These are phyloP conservation scores for Crithidia acanthocephali DNA, from an alignment of 208 protist genomes.

Conservation along the genomic window DNA sequence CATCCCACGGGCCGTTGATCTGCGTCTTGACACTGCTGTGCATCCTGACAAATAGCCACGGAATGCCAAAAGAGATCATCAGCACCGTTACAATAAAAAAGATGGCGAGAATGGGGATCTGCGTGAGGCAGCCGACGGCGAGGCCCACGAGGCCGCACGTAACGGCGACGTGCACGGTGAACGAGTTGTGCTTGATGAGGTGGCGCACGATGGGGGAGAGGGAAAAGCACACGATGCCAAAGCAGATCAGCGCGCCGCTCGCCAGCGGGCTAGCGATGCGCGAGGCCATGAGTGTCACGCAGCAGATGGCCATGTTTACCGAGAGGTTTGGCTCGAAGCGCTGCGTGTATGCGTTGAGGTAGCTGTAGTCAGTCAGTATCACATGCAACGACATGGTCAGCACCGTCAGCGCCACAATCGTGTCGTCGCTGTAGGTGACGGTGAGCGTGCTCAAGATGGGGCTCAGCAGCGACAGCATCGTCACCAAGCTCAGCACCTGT, in stretches of 20 bases:
- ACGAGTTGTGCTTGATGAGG: slow-evolving; percentile 58
- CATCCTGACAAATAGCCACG: slow-evolving; percentile 76
- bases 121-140: slow-evolving; percentile 53
- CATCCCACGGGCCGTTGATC: slow-evolving; percentile 93
- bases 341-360: slow-evolving; percentile 78
- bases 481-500: slow-evolving; percentile 59
- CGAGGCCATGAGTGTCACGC: slow-evolving; percentile 84
- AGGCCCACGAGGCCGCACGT: slow-evolving; percentile 71
- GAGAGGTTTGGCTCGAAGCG: slow-evolving; percentile 69
- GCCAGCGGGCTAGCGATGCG: slow-evolving; percentile 69
- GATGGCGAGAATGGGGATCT: slow-evolving; percentile 62
- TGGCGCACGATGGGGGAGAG: slow-evolving; percentile 83
- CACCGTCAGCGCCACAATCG: slow-evolving; percentile 86
- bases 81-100: slow-evolving; percentile 59
- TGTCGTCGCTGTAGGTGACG: slow-evolving; percentile 88
- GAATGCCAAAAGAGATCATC: slow-evolving; percentile 76
- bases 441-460: slow-evolving; percentile 87
- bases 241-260: slow-evolving; percentile 79
- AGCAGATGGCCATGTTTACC: slow-evolving; percentile 87
- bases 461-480: slow-evolving; percentile 71
- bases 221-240: slow-evolving; percentile 86
- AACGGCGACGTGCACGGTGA: slow-evolving; percentile 66
- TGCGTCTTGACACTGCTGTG: slow-evolving; percentile 85
- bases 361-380: slow-evolving; percentile 85
- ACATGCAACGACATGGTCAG: slow-evolving; percentile 84